A percentile compares a stretch with the other conserved stretches of the same genome.
phyloP scores from a whole-genome alignment of 2,329 filamentous ascomycete genomes.

The Chaetomiaceae sp. region DNA sequence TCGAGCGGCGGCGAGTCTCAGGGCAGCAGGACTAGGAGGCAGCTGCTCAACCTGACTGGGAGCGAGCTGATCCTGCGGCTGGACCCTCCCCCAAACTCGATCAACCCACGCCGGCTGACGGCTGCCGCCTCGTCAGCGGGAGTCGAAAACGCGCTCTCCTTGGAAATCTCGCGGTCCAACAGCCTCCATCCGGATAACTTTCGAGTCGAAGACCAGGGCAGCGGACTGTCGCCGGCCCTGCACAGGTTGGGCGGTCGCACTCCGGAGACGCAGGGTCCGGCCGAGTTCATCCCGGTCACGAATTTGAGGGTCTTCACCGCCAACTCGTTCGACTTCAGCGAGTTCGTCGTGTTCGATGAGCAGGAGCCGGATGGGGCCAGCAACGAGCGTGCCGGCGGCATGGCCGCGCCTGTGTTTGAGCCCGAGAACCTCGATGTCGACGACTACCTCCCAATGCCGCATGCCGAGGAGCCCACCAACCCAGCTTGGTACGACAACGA shows the following conservation, averaged over 20 bases:
- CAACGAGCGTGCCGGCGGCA: background rate
- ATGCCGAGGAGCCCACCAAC: too few relatives aligned
- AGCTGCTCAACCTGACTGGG: background rate
- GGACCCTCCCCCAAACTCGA: conserved; percentile 4
- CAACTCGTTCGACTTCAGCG: background rate
- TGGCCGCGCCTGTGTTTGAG: background rate
- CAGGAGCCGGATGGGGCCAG: background rate
- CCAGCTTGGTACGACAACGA: background rate
- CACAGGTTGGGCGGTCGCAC: background rate
- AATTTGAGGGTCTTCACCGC: background rate
- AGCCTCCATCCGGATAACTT: conserved; percentile 6
- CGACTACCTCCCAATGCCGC: background rate
- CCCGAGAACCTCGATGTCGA: background rate
- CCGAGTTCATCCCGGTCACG: background rate
- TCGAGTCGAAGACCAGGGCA: background rate
- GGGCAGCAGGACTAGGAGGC: background rate
- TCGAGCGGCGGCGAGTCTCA: background rate
- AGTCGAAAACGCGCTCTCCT: background rate
- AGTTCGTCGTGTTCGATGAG: background rate
- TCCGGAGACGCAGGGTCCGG: background rate
- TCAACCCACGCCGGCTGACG: conserved; percentile 9
- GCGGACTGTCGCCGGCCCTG: background rate
- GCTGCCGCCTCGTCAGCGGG: background rate
- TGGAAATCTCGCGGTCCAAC: background rate
- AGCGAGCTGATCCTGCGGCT: background rate